Conservation (phyloP, 1,139 yeast species). For the Candida sojae region DNA sequence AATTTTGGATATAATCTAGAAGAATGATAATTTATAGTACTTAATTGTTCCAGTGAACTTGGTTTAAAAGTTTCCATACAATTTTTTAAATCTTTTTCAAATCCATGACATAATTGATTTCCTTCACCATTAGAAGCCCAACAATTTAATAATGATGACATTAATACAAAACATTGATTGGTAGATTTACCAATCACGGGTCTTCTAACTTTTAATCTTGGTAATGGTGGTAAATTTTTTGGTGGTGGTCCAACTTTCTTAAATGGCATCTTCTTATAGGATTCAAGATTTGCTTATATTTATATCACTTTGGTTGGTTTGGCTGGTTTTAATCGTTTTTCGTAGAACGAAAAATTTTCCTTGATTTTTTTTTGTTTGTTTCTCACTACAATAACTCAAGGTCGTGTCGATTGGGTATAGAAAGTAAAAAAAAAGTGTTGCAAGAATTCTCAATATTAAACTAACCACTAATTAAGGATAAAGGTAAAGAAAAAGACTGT, state of each 20-base stretch:
- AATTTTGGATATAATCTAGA: slow-evolving; percentile 78
- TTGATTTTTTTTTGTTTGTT: too few relatives aligned
- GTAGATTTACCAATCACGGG: slow-evolving; percentile 57
- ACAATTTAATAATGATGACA: slow-evolving; percentile 86
- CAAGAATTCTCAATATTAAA: too few relatives aligned
- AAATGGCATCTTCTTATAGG: slow-evolving; percentile 22
- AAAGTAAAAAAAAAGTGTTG: too few relatives aligned
- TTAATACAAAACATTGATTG: slow-evolving; percentile 75
- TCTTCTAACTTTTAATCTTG: slow-evolving; percentile 70
- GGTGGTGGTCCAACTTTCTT: slow-evolving; percentile 30
- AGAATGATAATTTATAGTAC: slow-evolving; percentile 79
- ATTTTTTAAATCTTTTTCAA: slow-evolving; percentile 54
- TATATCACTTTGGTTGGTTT: too few relatives aligned
- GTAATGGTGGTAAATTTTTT: slow-evolving; percentile 66
- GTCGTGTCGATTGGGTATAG: too few relatives aligned
- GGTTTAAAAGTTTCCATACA: slow-evolving; percentile 53
- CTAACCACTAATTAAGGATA: too few relatives aligned
- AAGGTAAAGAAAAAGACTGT: too few relatives aligned
- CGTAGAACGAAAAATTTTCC: too few relatives aligned
- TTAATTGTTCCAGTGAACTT: slow-evolving; percentile 39
- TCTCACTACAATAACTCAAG: too few relatives aligned
- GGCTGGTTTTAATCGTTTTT: too few relatives aligned
- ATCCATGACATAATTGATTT: slow-evolving; percentile 58
- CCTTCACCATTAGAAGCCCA: slow-evolving; percentile 98
- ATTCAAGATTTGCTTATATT: too few relatives aligned